A percentile compares a stretch with the other conserved stretches of the same genome.
Evolutionary conservation across 2,329 filamentous ascomycete genomes (phyloP).

Genomic region (Colletotrichum horii): DNA sequence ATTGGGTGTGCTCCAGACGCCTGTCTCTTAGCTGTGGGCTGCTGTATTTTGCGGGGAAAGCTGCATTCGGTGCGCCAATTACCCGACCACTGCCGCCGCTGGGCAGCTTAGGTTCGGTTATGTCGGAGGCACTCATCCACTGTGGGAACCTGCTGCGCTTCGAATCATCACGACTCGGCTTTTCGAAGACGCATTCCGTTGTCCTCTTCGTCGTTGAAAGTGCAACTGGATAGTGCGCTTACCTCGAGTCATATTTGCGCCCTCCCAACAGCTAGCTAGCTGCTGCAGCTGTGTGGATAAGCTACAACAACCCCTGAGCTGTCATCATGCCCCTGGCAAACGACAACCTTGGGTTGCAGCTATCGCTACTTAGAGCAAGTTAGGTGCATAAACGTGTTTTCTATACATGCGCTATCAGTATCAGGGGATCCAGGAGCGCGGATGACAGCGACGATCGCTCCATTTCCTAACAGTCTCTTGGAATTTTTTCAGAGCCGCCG

Average conservation of each 20-base stretch:
- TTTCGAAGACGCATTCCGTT: not conserved
- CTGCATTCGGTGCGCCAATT: conserved; percentile 20
- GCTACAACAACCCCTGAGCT: not conserved
- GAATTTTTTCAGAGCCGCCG: not conserved
- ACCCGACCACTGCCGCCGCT: conserved; percentile 6
- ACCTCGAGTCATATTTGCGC: not conserved
- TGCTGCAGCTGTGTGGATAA: not conserved
- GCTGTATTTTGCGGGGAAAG: conserved; percentile 21
- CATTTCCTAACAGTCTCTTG: not conserved
- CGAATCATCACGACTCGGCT: not conserved
- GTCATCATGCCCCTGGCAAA: not conserved
- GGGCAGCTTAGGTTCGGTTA: not conserved
- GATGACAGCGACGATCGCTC: not conserved
- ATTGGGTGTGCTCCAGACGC: not conserved
- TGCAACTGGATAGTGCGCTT: not conserved
- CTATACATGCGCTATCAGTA: not conserved
- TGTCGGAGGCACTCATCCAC: not conserved
- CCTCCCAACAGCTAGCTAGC: not conserved
- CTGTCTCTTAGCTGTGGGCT: conserved; percentile 9
- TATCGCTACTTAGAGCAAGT: not conserved
- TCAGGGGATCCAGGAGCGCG: not conserved
- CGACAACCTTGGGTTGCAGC: not conserved
- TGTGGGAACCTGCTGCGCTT: not conserved
- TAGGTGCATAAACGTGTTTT: not conserved
- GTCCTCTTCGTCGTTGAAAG: not conserved